These are phyloP conservation scores for Boletus rubescentipes DNA, from an alignment of 768 basidiomycete genomes.

Conservation along the genomic window DNA sequence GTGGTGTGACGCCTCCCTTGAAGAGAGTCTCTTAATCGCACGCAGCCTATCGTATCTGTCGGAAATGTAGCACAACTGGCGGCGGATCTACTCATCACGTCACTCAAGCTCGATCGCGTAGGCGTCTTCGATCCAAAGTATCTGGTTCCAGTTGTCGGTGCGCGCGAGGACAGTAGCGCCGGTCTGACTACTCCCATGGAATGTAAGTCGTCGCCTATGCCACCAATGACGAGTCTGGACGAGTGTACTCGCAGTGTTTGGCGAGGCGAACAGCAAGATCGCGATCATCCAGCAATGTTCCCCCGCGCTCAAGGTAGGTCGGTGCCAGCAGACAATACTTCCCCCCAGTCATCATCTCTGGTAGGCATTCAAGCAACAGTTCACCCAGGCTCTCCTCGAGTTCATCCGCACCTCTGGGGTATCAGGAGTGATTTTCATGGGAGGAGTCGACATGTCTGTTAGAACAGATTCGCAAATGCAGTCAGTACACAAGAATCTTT, in stretches of 20 bases:
- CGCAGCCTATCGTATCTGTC: conserved; percentile 70
- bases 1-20: neutral
- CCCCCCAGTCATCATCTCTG: conserved; percentile 1
- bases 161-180: conserved; percentile 56
- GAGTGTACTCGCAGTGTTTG: conserved; percentile 54
- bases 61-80: conserved; percentile 83
- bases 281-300: conserved; percentile 77
- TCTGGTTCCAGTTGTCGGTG: conserved; percentile 71
- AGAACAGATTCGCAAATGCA: conserved; percentile 77
- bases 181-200: conserved; percentile 77
- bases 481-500: conserved; percentile 41
- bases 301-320: conserved; percentile 68
- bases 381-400: conserved; percentile 52
- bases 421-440: conserved; percentile 58
- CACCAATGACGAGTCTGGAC: neutral
- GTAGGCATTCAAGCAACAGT: conserved; percentile 69
- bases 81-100: conserved; percentile 69
- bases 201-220: conserved; percentile 43
- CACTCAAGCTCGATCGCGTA: conserved; percentile 56
- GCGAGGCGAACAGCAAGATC: conserved; percentile 47
- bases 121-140: conserved; percentile 63
- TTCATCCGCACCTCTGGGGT: conserved; percentile 56
- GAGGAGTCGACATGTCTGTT: conserved; percentile 73
- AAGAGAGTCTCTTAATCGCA: conserved; percentile 6
- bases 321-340: neutral